phyloP scores from a whole-genome alignment of 2,329 filamentous ascomycete species.

The Nothophoma quercina region DNA sequence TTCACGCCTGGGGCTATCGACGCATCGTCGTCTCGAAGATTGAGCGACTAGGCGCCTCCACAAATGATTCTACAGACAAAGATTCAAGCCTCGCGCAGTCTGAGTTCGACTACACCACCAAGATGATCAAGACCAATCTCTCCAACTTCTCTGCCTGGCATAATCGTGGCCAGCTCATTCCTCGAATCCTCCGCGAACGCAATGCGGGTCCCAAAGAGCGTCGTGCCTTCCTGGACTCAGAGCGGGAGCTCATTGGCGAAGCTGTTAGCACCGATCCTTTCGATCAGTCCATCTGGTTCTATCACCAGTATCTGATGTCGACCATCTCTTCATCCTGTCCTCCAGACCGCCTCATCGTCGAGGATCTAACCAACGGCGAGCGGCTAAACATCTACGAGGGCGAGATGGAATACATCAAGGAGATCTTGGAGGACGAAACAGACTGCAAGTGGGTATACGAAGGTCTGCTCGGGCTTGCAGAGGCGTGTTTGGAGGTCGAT shows the following conservation, averaged over 20 bases:
- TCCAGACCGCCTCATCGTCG: constrained; percentile 67
- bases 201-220: constrained; percentile 69
- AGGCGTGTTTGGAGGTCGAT: constrained; percentile 64
- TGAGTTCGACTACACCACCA: constrained; percentile 90
- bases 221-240: constrained; percentile 74
- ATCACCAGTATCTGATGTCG: constrained; percentile 86
- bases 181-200: constrained; percentile 75
- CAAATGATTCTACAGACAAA: constrained; percentile 1
- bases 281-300: constrained; percentile 97
- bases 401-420: constrained; percentile 79
- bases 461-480: constrained; percentile 77
- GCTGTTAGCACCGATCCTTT: constrained; percentile 89
- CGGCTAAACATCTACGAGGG: constrained; percentile 70
- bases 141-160: constrained; percentile 99
- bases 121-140: constrained; percentile 83
- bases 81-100: constrained; percentile 71
- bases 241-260: constrained; percentile 77
- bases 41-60: constrained; percentile 60
- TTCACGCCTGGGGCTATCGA: constrained; percentile 95
- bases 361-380: constrained; percentile 67
- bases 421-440: constrained; percentile 69
- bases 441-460: constrained; percentile 92
- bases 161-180: constrained; percentile 83
- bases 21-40: constrained; percentile 79
- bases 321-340: constrained; percentile 62